Base-by-base conservation (phyloP, 176 grass and related monocot species). In the Rhynchospora tenuis region DNA sequence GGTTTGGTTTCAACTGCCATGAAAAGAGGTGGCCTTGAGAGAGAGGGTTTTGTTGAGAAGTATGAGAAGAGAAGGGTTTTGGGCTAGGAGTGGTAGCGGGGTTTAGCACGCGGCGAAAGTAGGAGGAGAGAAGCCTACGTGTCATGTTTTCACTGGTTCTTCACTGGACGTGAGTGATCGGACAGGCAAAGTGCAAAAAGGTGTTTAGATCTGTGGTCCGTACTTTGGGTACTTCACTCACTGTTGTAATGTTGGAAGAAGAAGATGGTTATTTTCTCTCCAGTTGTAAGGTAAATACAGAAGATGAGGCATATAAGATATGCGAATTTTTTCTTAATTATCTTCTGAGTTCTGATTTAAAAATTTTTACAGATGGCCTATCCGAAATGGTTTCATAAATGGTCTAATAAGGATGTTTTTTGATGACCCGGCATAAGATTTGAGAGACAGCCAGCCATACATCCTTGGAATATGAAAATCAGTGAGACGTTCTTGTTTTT, bases 51-150 rank as follows among this genome's bases (percentile, higher is more conserved):
- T 59, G 52, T 46, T 64, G 57, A 22, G 55, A 46, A 64, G 22
- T 57, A 31, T 23, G 27, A 50, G 19, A 59, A 63, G 79, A 64
- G 58, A 64, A 16, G 58, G 59, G 78, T 44, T 80, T 61, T 31
- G 57, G n/a, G 61, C 12, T 81, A 3, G 59, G 31, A 27, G 45
- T 16, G 8, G 44, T 77, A 0, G 6, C 46, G 14, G 51, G 50
- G 58, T 64, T 59, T 15, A 81, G 29, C 12, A 81, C 16, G 42
- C 20, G 38, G 5, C 79, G 59, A 6, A 81, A 59, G 14, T 64
- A 42, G 47, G 56, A 61, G 17, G 42, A 11, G n/a, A 81, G 42
- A 63, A 81, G 79, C 59, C 79, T 81, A 47, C 76, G 79, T 46
- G 58, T 63, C 79, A 63, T 80, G 52, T 33, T 80, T 78, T 69